phyloP scores from a whole-genome alignment of 1,284 basidiomycete species.

The Sanghuangporus sanghuang region DNA sequence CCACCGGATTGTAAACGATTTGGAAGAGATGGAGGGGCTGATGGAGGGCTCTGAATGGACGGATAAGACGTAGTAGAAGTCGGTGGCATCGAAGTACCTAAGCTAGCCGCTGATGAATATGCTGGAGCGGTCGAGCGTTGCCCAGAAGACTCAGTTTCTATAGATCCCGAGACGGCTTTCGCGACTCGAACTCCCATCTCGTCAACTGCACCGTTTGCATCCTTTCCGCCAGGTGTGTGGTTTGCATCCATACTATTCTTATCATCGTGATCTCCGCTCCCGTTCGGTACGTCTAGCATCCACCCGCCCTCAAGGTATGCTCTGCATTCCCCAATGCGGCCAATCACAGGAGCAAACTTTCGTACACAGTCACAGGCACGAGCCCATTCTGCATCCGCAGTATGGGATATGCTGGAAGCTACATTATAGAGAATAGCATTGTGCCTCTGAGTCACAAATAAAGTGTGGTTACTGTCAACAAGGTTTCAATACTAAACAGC shows the following conservation, averaged over 20 bases:
- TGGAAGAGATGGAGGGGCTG: constrained; percentile 3
- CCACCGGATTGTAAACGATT: not conserved
- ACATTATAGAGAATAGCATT: constrained; percentile 51
- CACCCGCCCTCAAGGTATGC: constrained; percentile 71
- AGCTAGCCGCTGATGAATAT: not conserved
- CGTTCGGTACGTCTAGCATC: constrained; percentile 49
- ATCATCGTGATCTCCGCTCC: constrained; percentile 33
- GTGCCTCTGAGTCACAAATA: constrained; percentile 58
- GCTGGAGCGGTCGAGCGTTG: constrained; percentile 2
- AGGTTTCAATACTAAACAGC: constrained; percentile 4
- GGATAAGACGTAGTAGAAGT: constrained; percentile 4
- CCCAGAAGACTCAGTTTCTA: not conserved
- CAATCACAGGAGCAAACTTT: constrained; percentile 57
- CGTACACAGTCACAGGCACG: constrained; percentile 67
- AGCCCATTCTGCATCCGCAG: constrained; percentile 74
- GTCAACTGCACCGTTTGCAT: constrained; percentile 1
- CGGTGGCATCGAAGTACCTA: not conserved
- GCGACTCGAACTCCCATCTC: constrained; percentile 10
- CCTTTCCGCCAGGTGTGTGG: not conserved
- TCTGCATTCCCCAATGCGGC: constrained; percentile 64
- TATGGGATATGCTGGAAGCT: constrained; percentile 56
- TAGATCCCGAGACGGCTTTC: not conserved
- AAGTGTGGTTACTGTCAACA: constrained; percentile 55
- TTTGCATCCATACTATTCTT: not conserved
- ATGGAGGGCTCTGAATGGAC: not conserved